Evolutionary conservation across 225 moss, liverwort and hornwort genomes (phyloP), one percentile per base, ranked within the genome.

Genomic region (Neckera pumila): DNA sequence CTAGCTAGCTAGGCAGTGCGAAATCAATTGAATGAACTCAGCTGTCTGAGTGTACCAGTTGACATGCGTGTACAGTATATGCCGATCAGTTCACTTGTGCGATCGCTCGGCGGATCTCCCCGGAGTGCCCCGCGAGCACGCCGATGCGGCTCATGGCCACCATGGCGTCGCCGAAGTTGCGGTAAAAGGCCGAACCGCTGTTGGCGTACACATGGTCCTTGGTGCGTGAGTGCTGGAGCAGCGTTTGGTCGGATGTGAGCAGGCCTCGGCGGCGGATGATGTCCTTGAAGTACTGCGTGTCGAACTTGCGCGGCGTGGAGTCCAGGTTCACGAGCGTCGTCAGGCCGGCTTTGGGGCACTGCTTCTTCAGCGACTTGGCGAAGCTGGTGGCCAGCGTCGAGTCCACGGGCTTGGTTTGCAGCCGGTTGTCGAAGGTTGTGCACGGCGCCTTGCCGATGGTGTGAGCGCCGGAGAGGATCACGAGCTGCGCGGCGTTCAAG

Each of bases 231-330:
- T 90, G 59, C 25, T 58, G 14, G 40, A 88, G 88, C 58, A 90
- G 38, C 38, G 81, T 76, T 42, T 85, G 85, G 56, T 90, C 88
- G 38, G 88, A 85, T 15, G 90, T 90, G 16, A 88, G 85, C 43
- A 90, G 90, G 26, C 83, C 90, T 0, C 77, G n/a, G 31, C 34
- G 47, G 38, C 60, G 51, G 78, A 90, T 87, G 90, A 87, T 83
- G 83, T 90, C 82, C 69, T 67, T 76, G 83, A 86, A 90, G 86
- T 92, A 92, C 72, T 84, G 85, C 40, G 84, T 7, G 86, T 92
- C 92, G 78, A 92, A 88, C 51, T 51, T 86, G 33, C 69, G 60
- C 42, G 92, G 62, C 45, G 83, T 83, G 17, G 82, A 79, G 87
- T 92, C 92, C 70, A 92, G 36, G 43, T 88, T 16, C 82, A 90